phyloP scores from a whole-genome alignment of 2,329 filamentous ascomycete species.

The Apiospora kogelbergensis region DNA sequence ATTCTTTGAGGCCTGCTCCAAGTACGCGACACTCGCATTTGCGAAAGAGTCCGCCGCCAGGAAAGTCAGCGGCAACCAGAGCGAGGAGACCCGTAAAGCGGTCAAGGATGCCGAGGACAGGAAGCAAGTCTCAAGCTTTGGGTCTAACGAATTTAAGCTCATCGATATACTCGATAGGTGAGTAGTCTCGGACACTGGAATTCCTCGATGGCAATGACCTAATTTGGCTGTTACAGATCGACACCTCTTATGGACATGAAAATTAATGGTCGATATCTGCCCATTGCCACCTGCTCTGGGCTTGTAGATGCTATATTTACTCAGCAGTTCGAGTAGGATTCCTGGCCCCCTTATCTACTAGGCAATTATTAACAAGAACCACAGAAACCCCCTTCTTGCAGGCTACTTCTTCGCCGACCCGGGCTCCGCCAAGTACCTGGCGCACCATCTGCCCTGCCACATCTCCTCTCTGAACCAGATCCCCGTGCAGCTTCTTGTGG shows the following conservation, averaged over 20 bases:
- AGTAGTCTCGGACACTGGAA: background rate
- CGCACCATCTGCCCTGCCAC: conserved; percentile 52
- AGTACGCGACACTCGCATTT: conserved; percentile 32
- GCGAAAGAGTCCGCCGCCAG: conserved; percentile 16
- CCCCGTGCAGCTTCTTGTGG: conserved; percentile 51
- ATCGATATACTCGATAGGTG: conserved; percentile 27
- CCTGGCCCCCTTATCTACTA: too few relatives aligned
- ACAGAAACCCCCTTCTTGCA: conserved; percentile 37
- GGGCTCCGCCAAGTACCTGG: conserved; percentile 56
- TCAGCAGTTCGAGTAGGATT: conserved; percentile 23
- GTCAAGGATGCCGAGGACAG: conserved; percentile 26
- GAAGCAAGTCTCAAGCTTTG: conserved; percentile 25
- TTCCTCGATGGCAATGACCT: background rate
- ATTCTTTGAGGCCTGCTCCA: conserved; percentile 50
- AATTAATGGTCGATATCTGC: conserved; percentile 26
- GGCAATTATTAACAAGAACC: background rate
- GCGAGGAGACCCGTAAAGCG: conserved; percentile 19
- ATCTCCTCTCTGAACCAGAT: conserved; percentile 58
- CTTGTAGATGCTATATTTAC: conserved; percentile 29
- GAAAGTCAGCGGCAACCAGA: conserved; percentile 20
- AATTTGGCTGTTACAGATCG: conserved; percentile 15
- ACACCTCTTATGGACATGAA: conserved; percentile 24
- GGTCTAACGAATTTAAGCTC: conserved; percentile 24
- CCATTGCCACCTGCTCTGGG: conserved; percentile 26
- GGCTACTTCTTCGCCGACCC: conserved; percentile 53